Conservation (phyloP, 176 grass and related monocot species). For the Musa itinerans region DNA sequence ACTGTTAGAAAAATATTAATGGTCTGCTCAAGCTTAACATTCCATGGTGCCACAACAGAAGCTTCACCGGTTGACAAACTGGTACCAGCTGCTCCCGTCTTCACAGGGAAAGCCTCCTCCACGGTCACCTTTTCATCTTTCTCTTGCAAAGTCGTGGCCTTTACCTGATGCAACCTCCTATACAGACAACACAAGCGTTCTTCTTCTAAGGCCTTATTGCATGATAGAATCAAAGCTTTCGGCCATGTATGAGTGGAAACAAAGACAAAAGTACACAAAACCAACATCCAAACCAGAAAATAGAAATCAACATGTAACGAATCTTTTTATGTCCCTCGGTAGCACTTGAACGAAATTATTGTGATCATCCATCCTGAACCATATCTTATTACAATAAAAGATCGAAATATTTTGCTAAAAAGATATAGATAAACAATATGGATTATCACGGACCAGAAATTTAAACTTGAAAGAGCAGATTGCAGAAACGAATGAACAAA, state of each 20-base stretch:
- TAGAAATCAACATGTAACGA: not conserved
- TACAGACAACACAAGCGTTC: constrained; percentile 2
- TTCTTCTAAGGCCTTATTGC: not conserved
- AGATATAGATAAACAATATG: not conserved
- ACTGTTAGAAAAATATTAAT: constrained; percentile 67
- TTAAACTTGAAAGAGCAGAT: not conserved
- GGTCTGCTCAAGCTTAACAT: constrained; percentile 53
- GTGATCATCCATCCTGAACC: not conserved
- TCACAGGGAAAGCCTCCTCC: constrained; percentile 39
- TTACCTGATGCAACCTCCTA: constrained; percentile 10
- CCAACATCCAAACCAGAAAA: not conserved
- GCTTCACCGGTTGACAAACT: constrained; percentile 9
- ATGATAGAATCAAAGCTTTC: not conserved
- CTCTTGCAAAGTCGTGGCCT: constrained; percentile 34
- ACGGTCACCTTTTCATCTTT: constrained; percentile 53
- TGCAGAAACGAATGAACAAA: not conserved
- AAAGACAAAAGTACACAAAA: not conserved
- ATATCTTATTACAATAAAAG: not conserved
- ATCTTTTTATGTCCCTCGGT: no score
- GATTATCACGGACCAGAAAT: not conserved
- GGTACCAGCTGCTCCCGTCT: constrained; percentile 18
- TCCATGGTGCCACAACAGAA: constrained; percentile 24
- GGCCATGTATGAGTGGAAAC: not conserved
- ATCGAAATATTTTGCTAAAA: no score
- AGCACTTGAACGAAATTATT: not conserved